Evolutionary conservation across 495 filamentous ascomycete genomes (phyloP).

Genomic region (Penicillium waksmanii): DNA sequence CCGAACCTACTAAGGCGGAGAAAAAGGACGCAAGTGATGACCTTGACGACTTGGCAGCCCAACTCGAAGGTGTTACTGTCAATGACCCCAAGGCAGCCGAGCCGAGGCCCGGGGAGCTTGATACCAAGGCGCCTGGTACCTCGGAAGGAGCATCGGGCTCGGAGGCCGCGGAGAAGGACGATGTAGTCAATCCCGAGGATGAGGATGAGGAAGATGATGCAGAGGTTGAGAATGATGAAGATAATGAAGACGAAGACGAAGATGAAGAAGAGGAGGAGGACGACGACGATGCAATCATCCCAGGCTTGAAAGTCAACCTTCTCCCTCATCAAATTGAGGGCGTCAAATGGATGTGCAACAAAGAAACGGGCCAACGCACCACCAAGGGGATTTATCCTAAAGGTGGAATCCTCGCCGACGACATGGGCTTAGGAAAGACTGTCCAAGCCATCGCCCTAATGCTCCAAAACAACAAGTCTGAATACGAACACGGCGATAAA

Average conservation of each 20-base stretch:
- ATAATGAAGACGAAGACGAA: conserved; percentile 52
- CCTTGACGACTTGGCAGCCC: conserved; percentile 57
- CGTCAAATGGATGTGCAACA: conserved; percentile 88
- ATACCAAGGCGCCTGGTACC: conserved; percentile 43
- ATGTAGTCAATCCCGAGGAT: conserved; percentile 12
- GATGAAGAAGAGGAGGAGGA: conserved; percentile 63
- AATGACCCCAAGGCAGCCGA: conserved; percentile 34
- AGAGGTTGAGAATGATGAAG: conserved; percentile 31
- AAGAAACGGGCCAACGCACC: conserved; percentile 80
- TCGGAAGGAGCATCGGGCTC: conserved; percentile 46
- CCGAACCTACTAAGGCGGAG: conserved; percentile 33
- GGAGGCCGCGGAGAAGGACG: conserved; percentile 3
- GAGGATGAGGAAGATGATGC: conserved; percentile 15
- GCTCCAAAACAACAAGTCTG: conserved; percentile 76
- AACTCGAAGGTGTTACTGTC: conserved; percentile 63
- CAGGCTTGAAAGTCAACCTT: conserved; percentile 83
- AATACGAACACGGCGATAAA: conserved; percentile 44
- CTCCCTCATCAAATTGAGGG: conserved; percentile 93
- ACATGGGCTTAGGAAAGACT: conserved; percentile 96
- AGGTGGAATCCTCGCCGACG: conserved; percentile 87
- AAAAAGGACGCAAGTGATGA: conserved; percentile 38
- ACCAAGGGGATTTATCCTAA: conserved; percentile 76
- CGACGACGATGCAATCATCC: conserved; percentile 71
- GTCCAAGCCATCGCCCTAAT: conserved; percentile 87
- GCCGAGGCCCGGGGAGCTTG: conserved; percentile 30